Percentiles rank a stretch among this genome's conserved stretches.
These are phyloP conservation scores for Leccinum arenicola DNA, from an alignment of 768 basidiomycete genomes.

Conservation along the genomic window DNA sequence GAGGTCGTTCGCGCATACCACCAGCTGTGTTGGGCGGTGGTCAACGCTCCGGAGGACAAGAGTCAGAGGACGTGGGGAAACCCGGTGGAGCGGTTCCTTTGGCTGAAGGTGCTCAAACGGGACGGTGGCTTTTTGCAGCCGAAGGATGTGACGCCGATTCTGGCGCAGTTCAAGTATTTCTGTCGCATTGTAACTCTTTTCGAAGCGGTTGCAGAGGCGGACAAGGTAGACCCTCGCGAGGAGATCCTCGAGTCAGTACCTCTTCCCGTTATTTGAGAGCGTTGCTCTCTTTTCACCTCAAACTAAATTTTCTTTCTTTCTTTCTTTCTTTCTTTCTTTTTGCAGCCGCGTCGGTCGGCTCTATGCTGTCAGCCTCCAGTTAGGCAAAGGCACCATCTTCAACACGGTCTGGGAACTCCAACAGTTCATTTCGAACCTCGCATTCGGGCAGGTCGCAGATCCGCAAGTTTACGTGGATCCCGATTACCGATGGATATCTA, in stretches of 20 bases:
- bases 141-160: neutral
- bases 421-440: neutral
- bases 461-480: neutral
- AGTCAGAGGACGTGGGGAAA: neutral
- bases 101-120: neutral
- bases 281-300: too few relatives aligned
- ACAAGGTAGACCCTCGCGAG: too few relatives aligned
- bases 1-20: neutral
- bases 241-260: too few relatives aligned
- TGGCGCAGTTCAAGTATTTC: neutral
- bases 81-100: neutral
- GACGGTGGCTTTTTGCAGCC: neutral
- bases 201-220: neutral
- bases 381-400: neutral
- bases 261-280: too few relatives aligned
- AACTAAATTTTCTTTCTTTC: neutral
- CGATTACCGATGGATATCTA: neutral
- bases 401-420: neutral
- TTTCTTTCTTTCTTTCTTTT: neutral
- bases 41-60: neutral
- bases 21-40: neutral
- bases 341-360: neutral
- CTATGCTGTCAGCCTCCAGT: neutral
- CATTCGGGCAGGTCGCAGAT: neutral
- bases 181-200: neutral